phyloP scores from a whole-genome alignment of 768 basidiomycete genomes.

The Termitomyces bulborhizus region DNA sequence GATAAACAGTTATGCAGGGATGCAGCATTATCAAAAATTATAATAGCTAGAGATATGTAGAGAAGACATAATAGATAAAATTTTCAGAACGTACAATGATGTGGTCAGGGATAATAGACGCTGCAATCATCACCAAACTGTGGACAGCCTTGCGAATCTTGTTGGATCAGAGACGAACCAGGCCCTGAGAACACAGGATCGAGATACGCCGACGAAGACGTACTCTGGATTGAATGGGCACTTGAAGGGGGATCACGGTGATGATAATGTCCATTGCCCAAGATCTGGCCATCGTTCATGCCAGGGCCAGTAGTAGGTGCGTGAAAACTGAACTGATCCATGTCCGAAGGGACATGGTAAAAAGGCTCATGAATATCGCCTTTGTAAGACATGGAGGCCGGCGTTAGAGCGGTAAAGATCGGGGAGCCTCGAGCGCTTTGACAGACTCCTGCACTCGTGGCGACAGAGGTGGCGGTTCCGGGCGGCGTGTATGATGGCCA shows the following conservation, averaged over 20 bases:
- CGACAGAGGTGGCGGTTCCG: slow-evolving; percentile 45
- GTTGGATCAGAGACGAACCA: slow-evolving; percentile 23
- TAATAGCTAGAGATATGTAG: not conserved
- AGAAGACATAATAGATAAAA: not conserved
- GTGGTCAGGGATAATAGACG: slow-evolving; percentile 26
- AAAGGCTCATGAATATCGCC: slow-evolving; percentile 31
- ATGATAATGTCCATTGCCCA: slow-evolving; percentile 21
- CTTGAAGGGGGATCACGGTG: slow-evolving; percentile 22
- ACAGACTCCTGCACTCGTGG: slow-evolving; percentile 37
- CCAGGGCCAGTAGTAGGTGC: slow-evolving; percentile 27
- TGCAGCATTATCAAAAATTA: not conserved
- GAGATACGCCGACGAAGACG: slow-evolving; percentile 14
- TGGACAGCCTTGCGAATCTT: slow-evolving; percentile 32
- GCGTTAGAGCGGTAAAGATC: slow-evolving; percentile 30
- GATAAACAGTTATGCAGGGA: slow-evolving; percentile 1
- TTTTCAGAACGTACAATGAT: not conserved
- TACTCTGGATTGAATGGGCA: slow-evolving; percentile 18
- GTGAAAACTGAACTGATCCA: slow-evolving; percentile 48
- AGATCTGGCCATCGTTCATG: slow-evolving; percentile 22
- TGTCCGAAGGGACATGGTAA: slow-evolving; percentile 34
- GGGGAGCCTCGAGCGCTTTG: slow-evolving; percentile 36
- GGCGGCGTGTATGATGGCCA: slow-evolving; percentile 65
- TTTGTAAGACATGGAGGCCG: slow-evolving; percentile 24
- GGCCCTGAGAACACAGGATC: slow-evolving; percentile 18
- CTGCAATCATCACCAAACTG: slow-evolving; percentile 41